These are phyloP conservation scores for Dunaliella primolecta DNA, from an alignment of 139 green algal genomes.

Conservation along the genomic window DNA sequence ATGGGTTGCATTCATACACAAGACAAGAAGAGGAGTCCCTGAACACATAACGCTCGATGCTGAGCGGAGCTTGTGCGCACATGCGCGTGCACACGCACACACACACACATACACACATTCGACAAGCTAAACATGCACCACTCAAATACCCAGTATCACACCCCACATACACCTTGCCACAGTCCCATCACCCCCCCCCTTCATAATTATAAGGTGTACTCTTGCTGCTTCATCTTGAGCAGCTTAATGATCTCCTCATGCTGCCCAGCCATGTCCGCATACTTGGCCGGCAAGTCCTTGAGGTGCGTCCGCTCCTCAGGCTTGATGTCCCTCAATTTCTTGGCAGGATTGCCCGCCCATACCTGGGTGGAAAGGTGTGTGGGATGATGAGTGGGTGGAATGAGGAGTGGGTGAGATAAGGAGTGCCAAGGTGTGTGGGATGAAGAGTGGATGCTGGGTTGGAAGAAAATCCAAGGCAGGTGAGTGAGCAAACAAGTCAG, in stretches of 20 bases:
- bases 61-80: neutral
- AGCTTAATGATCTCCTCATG: constrained; percentile 47
- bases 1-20: no score
- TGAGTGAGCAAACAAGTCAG: no score
- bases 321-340: constrained; percentile 81
- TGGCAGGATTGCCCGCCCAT: constrained; percentile 80
- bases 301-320: constrained; percentile 81
- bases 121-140: neutral
- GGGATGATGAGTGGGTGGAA: neutral
- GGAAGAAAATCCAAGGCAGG: no score
- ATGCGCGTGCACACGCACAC: neutral
- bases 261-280: constrained; percentile 48
- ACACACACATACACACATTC: neutral
- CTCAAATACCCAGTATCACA: neutral
- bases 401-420: neutral
- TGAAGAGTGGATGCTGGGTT: no score
- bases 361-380: constrained; percentile 25
- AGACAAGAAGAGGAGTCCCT: no score
- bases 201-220: neutral
- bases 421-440: no score
- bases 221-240: constrained; percentile 25
- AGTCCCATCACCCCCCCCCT: neutral
- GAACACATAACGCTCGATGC: no score
- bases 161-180: neutral
- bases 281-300: constrained; percentile 38